These are phyloP conservation scores for Lecanicillium sp. DNA, from an alignment of 2,329 filamentous ascomycete genomes.

Conservation along the genomic window DNA sequence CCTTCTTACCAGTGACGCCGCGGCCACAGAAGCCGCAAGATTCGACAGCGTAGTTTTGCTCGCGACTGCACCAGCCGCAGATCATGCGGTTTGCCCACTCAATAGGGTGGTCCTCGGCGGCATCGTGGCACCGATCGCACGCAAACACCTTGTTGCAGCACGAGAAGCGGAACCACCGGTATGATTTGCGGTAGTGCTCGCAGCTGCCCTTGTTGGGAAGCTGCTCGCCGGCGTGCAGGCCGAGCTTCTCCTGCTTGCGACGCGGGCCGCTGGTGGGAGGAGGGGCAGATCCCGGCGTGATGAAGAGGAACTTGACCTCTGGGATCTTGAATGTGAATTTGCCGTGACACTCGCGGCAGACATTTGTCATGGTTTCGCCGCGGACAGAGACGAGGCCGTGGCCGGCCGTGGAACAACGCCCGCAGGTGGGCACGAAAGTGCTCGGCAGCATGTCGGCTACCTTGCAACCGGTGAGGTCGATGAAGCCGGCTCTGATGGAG, in stretches of 20 bases:
- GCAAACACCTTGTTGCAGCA: constrained; percentile 52
- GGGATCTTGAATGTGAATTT: constrained; percentile 76
- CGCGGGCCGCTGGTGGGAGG: constrained; percentile 33
- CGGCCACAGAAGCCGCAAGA: constrained; percentile 68
- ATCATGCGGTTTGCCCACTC: constrained; percentile 83
- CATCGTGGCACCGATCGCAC: constrained; percentile 72
- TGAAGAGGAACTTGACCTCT: constrained; percentile 68
- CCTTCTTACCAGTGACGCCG: constrained; percentile 58
- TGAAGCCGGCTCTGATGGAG: constrained; percentile 68
- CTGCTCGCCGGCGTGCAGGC: constrained; percentile 48
- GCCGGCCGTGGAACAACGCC: constrained; percentile 63
- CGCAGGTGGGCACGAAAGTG: constrained; percentile 72
- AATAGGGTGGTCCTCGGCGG: constrained; percentile 59
- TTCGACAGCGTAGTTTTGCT: constrained; percentile 72
- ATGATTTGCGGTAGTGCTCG: constrained; percentile 49
- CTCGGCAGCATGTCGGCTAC: constrained; percentile 72
- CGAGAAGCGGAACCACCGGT: constrained; percentile 58
- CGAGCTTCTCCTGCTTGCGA: constrained; percentile 44
- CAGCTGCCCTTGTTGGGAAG: constrained; percentile 48
- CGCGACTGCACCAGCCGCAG: constrained; percentile 70
- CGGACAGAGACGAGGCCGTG: constrained; percentile 64
- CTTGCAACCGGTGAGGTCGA: constrained; percentile 69
- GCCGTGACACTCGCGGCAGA: constrained; percentile 72
- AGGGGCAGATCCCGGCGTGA: constrained; percentile 47
- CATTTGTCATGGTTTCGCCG: constrained; percentile 64